A percentile compares a stretch with the other conserved stretches of the same genome.
Evolutionary conservation across 441 rosid species (phyloP).

Genomic region (Croton setiger): DNA sequence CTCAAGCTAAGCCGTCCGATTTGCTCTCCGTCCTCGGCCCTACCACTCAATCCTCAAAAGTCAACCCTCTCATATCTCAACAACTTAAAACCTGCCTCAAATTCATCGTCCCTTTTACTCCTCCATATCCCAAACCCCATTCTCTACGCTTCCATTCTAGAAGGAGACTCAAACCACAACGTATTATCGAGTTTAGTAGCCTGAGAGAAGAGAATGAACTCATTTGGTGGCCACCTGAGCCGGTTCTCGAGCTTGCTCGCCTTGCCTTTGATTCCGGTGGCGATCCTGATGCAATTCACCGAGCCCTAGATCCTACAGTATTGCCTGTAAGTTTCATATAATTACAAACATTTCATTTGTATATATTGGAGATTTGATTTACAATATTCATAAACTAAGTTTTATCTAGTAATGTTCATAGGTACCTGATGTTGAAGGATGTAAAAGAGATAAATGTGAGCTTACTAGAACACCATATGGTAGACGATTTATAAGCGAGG

Average conservation of each 20-base stretch:
- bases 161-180: conserved; percentile 24
- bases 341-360: too few species aligned
- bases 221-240: conserved; percentile 84
- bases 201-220: conserved; percentile 44
- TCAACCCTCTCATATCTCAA: conserved; percentile 49
- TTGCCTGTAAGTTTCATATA: conserved; percentile 41
- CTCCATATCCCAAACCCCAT: conserved; percentile 20
- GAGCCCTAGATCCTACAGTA: conserved; percentile 59
- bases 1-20: conserved; percentile 68
- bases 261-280: conserved; percentile 79
- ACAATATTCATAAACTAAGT: neutral
- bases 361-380: neutral
- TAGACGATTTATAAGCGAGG: conserved; percentile 63
- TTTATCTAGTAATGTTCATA: conserved; percentile 21
- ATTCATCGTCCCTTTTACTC: conserved; percentile 68
- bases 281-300: conserved; percentile 58
- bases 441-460: conserved; percentile 40
- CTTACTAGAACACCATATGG: conserved; percentile 84
- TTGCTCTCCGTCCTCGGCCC: conserved; percentile 63
- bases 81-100: conserved; percentile 61
- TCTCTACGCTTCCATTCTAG: conserved; percentile 4
- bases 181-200: conserved; percentile 8
- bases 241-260: conserved; percentile 77
- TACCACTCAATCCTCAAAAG: conserved; percentile 33
- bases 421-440: conserved; percentile 68